Evolutionary conservation across 352 stramenopile genomes (phyloP), one percentile per base, ranked within the genome.

Genomic region (Globisporangium takayamanum): DNA sequence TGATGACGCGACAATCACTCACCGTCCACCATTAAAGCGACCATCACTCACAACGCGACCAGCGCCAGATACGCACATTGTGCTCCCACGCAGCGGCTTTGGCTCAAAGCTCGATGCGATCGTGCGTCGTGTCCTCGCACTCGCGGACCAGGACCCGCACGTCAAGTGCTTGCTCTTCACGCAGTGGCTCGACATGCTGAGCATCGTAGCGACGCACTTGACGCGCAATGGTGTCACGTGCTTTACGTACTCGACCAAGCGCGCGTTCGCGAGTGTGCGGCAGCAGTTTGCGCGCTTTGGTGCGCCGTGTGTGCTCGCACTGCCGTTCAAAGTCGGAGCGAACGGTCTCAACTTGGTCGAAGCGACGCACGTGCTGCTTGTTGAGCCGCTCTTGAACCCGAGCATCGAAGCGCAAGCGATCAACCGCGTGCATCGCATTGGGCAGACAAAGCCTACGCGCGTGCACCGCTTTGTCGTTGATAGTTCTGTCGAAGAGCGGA

Each of bases 281-380:
- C 48, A 70, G n/a, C 57, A 77, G 18, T 92, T 92, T 56, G 81
- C 88, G 55, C 51, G 59, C 1, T 77, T 65, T 45, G 57, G 70
- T 18, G 66, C 70, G 1, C 72, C 78, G 5, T 87, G 78, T 59
- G 78, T 90, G 49, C 69, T 96, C 7, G 75, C 80, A 25, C 46
- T 96, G 49, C 82, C 81, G 12, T 89, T 96, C 41, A 95, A 95
- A 66, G 73, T 95, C 33, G 92, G 87, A 25, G 89, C 88, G 2
- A 95, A 97, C 59, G 92, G 92, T 10, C 71, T 98, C n/a, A 98
- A 95, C 56, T 68, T 98, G 2, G 73, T 96, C 7, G 88, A 98
- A 49, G 90, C 90, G n/a, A 96, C 79, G 2, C 88, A 97, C 55
- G 80, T 96, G 3, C 73, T 97, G 55, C 84, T 98, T 33, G 63